Base-by-base conservation (phyloP, 2,329 filamentous ascomycete genomes). In the Aspergillus glaucus region DNA sequence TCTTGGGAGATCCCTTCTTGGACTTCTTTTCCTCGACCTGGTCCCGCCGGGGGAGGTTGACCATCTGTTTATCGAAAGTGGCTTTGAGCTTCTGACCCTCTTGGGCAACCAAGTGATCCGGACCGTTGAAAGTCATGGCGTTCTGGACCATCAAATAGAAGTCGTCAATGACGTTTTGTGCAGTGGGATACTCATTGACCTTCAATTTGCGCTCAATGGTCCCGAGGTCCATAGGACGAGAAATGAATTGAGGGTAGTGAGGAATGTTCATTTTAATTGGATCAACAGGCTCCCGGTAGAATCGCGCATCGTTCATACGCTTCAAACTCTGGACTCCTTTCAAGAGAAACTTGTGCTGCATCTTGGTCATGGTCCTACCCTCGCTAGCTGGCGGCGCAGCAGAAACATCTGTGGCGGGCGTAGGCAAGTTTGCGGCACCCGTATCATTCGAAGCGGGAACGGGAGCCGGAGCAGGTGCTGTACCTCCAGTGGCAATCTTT, bases 161-260 rank as follows among this genome's bases (percentile, higher is more conserved):
- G 60, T 95, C 90, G 42, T 77, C 75, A 58, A 84, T 82, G 63
- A 95, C 85, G 4, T 82, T 82, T 45, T 84, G 81, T n/a, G 90
- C 77, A 5, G 79, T 82, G 7, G 69, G 62, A 65, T 96, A 97
- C 43, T 77, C 70, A 46, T 80, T 78, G 26, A 81, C 78, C 61
- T 88, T 88, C 32, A 97, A 69, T 56, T 87, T 91, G 46, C 79
- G 76, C 63, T 97, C 92, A 62, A 98, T 87, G 8, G 85, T 85
- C 36, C 79, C 77, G 34, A 98, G 78, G 67, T 97, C 92, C 76
- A 95, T 91, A 0, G 91, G 91, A 26, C 85, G 79, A 34, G 83
- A 80, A 57, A 97, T 83, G 32, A 85, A 75, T 1, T 80, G 74
- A 54, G 86, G 87, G 54, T 89, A 87, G 2, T 82, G 83, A 47